Conservation (phyloP, 345 rosid genomes). For the Kandelia obovata region DNA sequence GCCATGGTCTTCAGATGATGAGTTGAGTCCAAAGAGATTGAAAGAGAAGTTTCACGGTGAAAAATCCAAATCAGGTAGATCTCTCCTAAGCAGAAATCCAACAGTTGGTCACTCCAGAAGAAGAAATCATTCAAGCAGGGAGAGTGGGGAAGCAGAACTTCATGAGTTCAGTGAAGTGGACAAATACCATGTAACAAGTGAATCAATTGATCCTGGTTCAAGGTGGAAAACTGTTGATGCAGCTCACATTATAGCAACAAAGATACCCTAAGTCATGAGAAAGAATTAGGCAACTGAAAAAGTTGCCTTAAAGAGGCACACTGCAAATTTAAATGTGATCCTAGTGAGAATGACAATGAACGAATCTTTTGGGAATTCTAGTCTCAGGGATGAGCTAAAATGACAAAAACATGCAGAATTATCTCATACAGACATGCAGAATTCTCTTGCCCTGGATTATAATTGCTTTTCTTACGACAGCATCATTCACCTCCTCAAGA, state of each 20-base stretch:
- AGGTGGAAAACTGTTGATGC: neutral
- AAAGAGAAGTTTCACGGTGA: conserved; percentile 2
- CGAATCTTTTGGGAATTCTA: no score
- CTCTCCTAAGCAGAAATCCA: conserved; percentile 1
- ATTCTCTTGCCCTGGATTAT: no score
- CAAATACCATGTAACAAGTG: conserved; percentile 1
- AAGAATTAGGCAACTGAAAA: no score
- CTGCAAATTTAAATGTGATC: no score
- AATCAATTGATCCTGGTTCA: neutral
- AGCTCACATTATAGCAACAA: neutral
- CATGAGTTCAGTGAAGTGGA: conserved; percentile 1
- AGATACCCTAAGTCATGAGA: no score
- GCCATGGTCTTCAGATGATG: conserved; percentile 18
- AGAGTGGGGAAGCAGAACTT: conserved; percentile 2
- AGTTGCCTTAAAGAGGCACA: no score
- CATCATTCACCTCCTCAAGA: no score
- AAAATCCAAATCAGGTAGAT: conserved; percentile 12
- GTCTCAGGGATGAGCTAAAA: no score
- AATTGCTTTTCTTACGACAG: no score
- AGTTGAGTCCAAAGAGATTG: conserved; percentile 7
- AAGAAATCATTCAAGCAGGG: conserved; percentile 17
- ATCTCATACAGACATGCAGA: no score
- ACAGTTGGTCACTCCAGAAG: conserved; percentile 3
- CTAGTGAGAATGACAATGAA: no score
- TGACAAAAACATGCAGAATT: no score